phyloP scores from a whole-genome alignment of 495 filamentous ascomycete genomes.

The Daldinia grandis region DNA sequence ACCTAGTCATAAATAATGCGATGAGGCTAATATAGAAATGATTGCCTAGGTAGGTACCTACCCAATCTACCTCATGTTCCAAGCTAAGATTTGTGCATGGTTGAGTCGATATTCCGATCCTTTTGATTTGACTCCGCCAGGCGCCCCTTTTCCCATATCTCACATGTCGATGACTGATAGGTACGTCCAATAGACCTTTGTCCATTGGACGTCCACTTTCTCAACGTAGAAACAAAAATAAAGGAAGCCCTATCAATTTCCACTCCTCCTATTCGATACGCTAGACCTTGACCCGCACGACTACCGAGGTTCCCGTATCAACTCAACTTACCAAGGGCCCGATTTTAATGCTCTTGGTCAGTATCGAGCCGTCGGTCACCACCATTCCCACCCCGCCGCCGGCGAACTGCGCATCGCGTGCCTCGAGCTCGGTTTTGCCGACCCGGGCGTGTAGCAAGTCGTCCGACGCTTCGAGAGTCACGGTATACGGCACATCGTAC shows the following conservation, averaged over 20 bases:
- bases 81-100: not conserved
- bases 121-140: not conserved
- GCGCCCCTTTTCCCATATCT: not conserved
- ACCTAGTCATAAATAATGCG: not conserved
- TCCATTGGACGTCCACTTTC: not conserved
- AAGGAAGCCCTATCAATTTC: not conserved
- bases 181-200: not conserved
- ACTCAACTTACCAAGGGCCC: too few relatives aligned
- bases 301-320: too few relatives aligned
- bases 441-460: slow-evolving; percentile 15
- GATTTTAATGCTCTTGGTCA: slow-evolving; percentile 26
- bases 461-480: slow-evolving; percentile 20
- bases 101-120: not conserved
- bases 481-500: slow-evolving; percentile 34
- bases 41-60: too few relatives aligned
- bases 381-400: slow-evolving; percentile 41
- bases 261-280: not conserved
- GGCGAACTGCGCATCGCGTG: slow-evolving; percentile 23
- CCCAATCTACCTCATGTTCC: not conserved
- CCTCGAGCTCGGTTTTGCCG: slow-evolving; percentile 15
- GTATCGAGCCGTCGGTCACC: slow-evolving; percentile 34
- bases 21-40: not conserved
- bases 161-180: not conserved
- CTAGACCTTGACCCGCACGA: too few relatives aligned
- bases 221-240: not conserved